Percentiles rank a stretch among this genome's conserved stretches.
These are phyloP conservation scores for Pezicula carpinea DNA, from an alignment of 2,329 filamentous ascomycete genomes.

Conservation along the genomic window DNA sequence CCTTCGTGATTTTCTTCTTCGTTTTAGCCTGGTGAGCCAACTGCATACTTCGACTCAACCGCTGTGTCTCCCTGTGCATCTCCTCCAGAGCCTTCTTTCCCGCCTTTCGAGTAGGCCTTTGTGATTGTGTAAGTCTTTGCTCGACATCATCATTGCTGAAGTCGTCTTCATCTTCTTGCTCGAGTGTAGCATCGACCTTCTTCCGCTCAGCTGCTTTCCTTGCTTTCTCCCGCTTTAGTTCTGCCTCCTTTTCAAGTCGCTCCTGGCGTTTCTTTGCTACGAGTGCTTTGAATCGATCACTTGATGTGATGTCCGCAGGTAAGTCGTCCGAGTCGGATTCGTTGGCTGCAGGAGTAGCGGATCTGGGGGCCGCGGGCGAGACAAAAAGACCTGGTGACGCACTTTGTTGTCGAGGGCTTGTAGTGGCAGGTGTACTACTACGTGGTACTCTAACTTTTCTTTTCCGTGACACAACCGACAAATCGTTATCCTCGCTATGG, in stretches of 20 bases:
- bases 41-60: slow-evolving; percentile 85
- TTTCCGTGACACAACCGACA: slow-evolving; percentile 21
- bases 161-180: slow-evolving; percentile 52
- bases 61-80: slow-evolving; percentile 91
- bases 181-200: slow-evolving; percentile 42
- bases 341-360: slow-evolving; percentile 24
- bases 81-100: slow-evolving; percentile 94
- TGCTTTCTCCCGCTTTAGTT: slow-evolving; percentile 41
- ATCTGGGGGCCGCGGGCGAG: slow-evolving; percentile 24
- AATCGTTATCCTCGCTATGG: slow-evolving; percentile 23
- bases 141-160: slow-evolving; percentile 59
- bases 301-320: slow-evolving; percentile 37
- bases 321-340: slow-evolving; percentile 36
- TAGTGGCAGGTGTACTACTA: slow-evolving; percentile 15
- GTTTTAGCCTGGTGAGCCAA: slow-evolving; percentile 85
- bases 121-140: slow-evolving; percentile 62
- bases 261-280: slow-evolving; percentile 71
- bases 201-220: slow-evolving; percentile 30
- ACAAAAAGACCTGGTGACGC: slow-evolving; percentile 37
- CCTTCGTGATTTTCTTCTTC: slow-evolving; percentile 84
- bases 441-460: slow-evolving; percentile 18
- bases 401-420: slow-evolving; percentile 11
- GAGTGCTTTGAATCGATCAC: slow-evolving; percentile 64
- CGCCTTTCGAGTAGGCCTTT: slow-evolving; percentile 73
- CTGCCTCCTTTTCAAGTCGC: slow-evolving; percentile 61